Conservation (phyloP, 371 early-diverging fungal species). For the Parasitella parasitica region DNA sequence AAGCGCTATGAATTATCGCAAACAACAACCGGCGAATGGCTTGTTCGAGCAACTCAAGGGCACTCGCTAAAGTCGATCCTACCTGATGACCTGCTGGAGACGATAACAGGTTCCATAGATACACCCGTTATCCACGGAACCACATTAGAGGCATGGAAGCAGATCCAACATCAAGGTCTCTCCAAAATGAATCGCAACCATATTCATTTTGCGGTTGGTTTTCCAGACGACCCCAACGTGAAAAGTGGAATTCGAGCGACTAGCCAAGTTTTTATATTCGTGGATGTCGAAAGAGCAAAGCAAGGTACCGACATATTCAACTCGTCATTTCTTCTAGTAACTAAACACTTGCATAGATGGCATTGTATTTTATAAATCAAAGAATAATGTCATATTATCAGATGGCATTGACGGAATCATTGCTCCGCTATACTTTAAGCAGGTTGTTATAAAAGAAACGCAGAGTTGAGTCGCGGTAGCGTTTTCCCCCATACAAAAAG, state of each 20-base stretch:
- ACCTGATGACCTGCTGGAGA: constrained; percentile 52
- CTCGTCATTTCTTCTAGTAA: neutral
- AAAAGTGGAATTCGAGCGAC: constrained; percentile 72
- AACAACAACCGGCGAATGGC: constrained; percentile 40
- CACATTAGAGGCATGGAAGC: constrained; percentile 50
- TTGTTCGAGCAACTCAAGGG: constrained; percentile 87
- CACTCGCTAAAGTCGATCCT: constrained; percentile 57
- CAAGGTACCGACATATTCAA: constrained; percentile 36
- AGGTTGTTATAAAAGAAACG: constrained; percentile 45
- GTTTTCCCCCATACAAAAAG: neutral
- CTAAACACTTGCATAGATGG: constrained; percentile 51
- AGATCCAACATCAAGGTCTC: constrained; percentile 66
- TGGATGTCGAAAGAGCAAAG: constrained; percentile 69
- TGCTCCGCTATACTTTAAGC: constrained; percentile 61
- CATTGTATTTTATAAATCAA: constrained; percentile 70
- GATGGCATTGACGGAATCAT: constrained; percentile 68
- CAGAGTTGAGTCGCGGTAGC: neutral
- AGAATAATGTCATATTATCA: constrained; percentile 80
- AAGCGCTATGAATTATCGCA: constrained; percentile 66
- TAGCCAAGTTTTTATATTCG: constrained; percentile 71
- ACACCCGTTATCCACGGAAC: constrained; percentile 84
- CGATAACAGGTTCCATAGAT: constrained; percentile 48
- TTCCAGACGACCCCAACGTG: constrained; percentile 65
- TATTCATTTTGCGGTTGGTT: constrained; percentile 84
- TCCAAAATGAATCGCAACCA: constrained; percentile 82